These are phyloP conservation scores for Dactylonectria estremocensis DNA, from an alignment of 2,329 filamentous ascomycete genomes.

Conservation along the genomic window DNA sequence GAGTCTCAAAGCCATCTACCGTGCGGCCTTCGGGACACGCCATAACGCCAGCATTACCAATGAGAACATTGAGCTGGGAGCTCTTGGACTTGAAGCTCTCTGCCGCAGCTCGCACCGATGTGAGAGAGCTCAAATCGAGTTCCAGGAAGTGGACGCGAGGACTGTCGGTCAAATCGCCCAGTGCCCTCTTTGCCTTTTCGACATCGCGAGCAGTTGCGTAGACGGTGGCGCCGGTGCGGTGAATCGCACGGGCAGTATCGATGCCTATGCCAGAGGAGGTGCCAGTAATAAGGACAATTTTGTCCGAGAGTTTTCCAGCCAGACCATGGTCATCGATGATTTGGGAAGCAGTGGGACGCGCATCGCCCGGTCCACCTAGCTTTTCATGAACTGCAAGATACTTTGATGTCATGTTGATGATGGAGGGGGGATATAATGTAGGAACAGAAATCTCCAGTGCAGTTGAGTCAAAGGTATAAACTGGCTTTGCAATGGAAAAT, in stretches of 20 bases:
- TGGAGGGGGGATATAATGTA: background rate
- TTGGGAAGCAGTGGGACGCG: conserved; percentile 7
- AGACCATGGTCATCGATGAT: background rate
- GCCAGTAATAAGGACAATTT: conserved; percentile 62
- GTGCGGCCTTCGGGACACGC: conserved; percentile 23
- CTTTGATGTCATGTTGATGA: background rate
- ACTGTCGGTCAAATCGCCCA: conserved; percentile 1
- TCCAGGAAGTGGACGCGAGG: conserved; percentile 30
- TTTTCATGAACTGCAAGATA: background rate
- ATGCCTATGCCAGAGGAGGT: conserved; percentile 59
- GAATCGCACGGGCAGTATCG: conserved; percentile 60
- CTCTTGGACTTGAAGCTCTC: conserved; percentile 28
- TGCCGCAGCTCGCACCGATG: conserved; percentile 38
- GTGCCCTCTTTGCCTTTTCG: conserved; percentile 34
- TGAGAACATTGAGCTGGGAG: conserved; percentile 29
- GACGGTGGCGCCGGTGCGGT: conserved; percentile 51
- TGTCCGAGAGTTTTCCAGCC: conserved; percentile 53
- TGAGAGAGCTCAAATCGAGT: conserved; percentile 44
- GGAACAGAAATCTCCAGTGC: background rate
- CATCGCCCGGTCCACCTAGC: no score
- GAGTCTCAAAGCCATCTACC: conserved; percentile 32
- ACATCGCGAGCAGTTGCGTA: conserved; percentile 40
- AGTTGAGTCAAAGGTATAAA: background rate
- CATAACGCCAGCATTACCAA: conserved; percentile 45
- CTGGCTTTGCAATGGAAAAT: background rate